These are phyloP conservation scores for Lactarius hatsudake DNA, from an alignment of 768 basidiomycete species.

Conservation along the genomic window DNA sequence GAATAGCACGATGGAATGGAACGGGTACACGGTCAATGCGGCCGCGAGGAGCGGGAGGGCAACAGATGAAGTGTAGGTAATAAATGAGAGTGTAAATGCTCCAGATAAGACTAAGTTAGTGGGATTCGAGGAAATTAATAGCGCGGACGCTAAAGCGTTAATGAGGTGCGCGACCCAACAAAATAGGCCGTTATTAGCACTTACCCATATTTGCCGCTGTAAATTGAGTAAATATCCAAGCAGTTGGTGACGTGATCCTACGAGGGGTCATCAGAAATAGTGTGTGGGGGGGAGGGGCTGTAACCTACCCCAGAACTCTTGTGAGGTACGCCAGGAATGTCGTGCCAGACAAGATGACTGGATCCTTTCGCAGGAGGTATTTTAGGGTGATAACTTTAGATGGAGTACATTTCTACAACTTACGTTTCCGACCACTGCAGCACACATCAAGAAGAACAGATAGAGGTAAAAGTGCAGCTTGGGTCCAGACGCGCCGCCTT, in stretches of 20 bases:
- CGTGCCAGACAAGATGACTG: constrained; percentile 88
- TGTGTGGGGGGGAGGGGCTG: neutral
- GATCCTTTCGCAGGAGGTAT: constrained; percentile 47
- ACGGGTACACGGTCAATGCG: constrained; percentile 58
- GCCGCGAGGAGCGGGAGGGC: constrained; percentile 74
- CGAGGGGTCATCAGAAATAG: neutral
- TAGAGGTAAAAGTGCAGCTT: constrained; percentile 81
- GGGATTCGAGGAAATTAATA: constrained; percentile 82
- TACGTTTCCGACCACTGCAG: constrained; percentile 78
- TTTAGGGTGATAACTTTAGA: neutral
- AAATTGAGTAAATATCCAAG: constrained; percentile 76
- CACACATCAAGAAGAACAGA: constrained; percentile 72
- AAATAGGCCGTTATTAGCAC: constrained; percentile 39
- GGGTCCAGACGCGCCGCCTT: constrained; percentile 69
- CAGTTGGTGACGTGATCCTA: constrained; percentile 43
- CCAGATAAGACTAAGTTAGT: constrained; percentile 94
- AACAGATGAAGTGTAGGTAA: constrained; percentile 77
- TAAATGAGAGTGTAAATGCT: constrained; percentile 75
- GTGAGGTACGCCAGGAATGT: constrained; percentile 91
- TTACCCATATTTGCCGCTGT: constrained; percentile 71
- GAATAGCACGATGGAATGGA: constrained; percentile 56
- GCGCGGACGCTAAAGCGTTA: constrained; percentile 41
- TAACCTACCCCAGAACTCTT: constrained; percentile 46
- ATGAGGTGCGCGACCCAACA: neutral
- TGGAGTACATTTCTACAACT: constrained; percentile 16